Evolutionary conservation across 805 yeast species (phyloP), one percentile per base, ranked within the genome.

Genomic region (Pichia exigua): DNA sequence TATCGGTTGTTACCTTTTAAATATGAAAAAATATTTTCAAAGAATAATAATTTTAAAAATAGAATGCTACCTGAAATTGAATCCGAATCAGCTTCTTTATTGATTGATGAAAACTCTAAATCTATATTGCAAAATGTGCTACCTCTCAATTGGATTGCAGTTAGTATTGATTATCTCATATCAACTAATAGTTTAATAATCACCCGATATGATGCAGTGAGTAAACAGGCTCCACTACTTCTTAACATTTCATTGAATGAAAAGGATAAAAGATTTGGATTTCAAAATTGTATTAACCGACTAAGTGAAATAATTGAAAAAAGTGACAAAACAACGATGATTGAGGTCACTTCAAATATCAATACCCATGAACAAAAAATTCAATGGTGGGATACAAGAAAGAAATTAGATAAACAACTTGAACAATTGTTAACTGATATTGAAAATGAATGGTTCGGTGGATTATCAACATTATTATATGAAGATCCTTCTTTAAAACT

Each of bases 301-400:
- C 63, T 87, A 42, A 60, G 68, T 4, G 54, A 61, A 0, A 83
- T 91, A 8, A 83, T 90, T 22, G 56, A 64, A 0, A 73, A 73
- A 48, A 89, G 92, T 62, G 81, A 87, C 56, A 58, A 64, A 4
- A 78, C 88, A 0, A 83, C 92, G 0, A 74, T 77, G 21, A 53
- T 66, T 0, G 78, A 75, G 35, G 73, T 77, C 1, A 82, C 89
- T 0, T 70, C 78, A 0, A 61, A 59, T 1, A 78, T 86, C 2
- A 70, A 62, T 4, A 74, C 88, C 0, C 73, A 76, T 44, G 83
- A 81, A 42, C 85, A 82, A 30, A 73, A 89, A 47, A 75, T 74
- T 45, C 56, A 69, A 9, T 92, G 97, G 97, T 94, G 97, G 96
- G 73, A 74, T 42, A 69, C 70, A 28, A 70, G 97, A 46, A 79